Conservation (phyloP, 371 early-diverging fungal species). For the Saksenaea oblongispora region DNA sequence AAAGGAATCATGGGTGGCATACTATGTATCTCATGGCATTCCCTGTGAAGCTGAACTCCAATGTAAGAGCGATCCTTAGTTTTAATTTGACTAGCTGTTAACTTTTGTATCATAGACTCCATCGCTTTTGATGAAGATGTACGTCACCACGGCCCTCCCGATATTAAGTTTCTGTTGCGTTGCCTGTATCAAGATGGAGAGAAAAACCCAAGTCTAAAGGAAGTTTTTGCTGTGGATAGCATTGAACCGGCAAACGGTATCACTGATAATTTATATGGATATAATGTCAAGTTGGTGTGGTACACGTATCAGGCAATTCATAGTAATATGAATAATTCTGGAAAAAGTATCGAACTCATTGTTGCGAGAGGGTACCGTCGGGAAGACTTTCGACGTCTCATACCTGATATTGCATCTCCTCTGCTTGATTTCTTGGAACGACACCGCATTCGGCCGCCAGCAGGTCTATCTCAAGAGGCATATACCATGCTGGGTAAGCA, state of each 20-base stretch:
- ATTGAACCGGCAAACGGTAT: constrained; percentile 5
- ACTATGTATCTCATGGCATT: constrained; percentile 39
- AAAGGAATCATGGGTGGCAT: constrained; percentile 47
- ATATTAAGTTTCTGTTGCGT: constrained; percentile 19
- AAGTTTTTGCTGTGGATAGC: constrained; percentile 10
- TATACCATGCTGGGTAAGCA: constrained; percentile 52
- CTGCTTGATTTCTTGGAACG: constrained; percentile 43
- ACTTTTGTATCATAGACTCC: not conserved
- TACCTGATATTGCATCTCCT: constrained; percentile 47
- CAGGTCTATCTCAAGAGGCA: constrained; percentile 42
- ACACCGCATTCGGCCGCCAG: constrained; percentile 38
- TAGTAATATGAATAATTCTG: not conserved
- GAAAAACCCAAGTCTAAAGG: constrained; percentile 9
- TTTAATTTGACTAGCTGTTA: not conserved
- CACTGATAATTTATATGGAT: constrained; percentile 4
- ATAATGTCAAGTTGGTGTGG: constrained; percentile 17
- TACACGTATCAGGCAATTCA: constrained; percentile 12
- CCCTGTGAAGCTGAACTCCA: not conserved
- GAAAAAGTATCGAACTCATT: constrained; percentile 24
- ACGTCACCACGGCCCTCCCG: constrained; percentile 12
- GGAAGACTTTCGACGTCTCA: constrained; percentile 44
- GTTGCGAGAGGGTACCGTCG: constrained; percentile 24
- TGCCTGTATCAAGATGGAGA: not conserved
- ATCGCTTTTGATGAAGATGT: not conserved
- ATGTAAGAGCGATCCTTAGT: not conserved